A percentile compares a stretch with the other conserved stretches of the same genome.
These are phyloP conservation scores for Pythium folliculosum DNA, from an alignment of 352 stramenopile species.

Conservation along the genomic window DNA sequence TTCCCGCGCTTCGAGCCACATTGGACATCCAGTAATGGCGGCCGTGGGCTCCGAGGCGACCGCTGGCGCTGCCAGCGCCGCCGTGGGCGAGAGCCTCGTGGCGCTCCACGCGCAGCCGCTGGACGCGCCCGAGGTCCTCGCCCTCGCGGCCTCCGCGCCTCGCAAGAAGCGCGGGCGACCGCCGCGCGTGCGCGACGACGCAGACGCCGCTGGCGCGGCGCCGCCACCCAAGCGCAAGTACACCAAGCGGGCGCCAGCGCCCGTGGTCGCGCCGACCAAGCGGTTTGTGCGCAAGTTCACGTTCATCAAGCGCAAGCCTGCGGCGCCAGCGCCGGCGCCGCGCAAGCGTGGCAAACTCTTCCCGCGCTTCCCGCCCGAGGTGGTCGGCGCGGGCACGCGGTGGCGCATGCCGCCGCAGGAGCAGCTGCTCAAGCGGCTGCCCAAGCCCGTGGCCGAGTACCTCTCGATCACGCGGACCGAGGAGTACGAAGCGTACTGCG, in stretches of 20 bases:
- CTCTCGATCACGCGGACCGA: not conserved
- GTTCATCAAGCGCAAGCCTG: conserved; percentile 6
- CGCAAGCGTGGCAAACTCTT: not conserved
- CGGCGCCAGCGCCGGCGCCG: not conserved
- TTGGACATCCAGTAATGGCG: not conserved
- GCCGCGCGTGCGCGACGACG: not conserved
- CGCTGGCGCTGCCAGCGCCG: not conserved
- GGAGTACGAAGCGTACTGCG: not conserved
- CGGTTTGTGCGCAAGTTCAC: conserved; percentile 11
- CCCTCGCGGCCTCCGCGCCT: not conserved
- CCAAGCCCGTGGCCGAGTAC: conserved; percentile 1
- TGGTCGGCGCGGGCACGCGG: not conserved
- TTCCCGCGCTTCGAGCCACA: not conserved
- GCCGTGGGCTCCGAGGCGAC: not conserved
- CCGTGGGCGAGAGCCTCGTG: conserved; percentile 8
- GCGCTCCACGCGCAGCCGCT: conserved; percentile 18
- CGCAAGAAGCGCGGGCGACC: not conserved
- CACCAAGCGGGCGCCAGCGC: not conserved
- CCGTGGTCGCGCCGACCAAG: not conserved
- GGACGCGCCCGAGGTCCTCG: not conserved
- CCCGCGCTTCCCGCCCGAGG: not conserved
- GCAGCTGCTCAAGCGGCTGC: not conserved
- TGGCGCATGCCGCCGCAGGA: not conserved
- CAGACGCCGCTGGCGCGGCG: not conserved
- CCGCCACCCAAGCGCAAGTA: not conserved